A percentile compares a stretch with the other conserved stretches of the same genome.
phyloP scores from a whole-genome alignment of 768 basidiomycete species.

The Boletus edulis region DNA sequence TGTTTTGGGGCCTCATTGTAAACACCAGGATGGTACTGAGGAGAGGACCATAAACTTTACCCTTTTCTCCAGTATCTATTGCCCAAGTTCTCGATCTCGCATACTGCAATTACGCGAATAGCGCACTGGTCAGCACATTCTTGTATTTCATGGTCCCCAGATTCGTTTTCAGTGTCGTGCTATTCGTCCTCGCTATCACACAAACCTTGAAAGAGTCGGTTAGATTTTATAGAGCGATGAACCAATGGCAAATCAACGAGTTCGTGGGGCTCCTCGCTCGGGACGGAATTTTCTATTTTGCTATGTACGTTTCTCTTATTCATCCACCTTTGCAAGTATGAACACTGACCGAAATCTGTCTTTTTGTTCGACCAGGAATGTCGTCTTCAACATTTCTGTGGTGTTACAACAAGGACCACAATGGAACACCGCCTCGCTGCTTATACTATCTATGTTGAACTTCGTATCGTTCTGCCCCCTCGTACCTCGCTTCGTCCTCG shows the following conservation, averaged over 20 bases:
- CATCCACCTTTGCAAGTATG: too few relatives aligned
- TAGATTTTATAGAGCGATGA: neutral
- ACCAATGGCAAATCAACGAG: neutral
- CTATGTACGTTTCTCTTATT: neutral
- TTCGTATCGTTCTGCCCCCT: neutral
- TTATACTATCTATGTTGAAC: neutral
- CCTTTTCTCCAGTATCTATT: neutral
- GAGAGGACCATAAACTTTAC: too few relatives aligned
- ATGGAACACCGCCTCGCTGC: neutral
- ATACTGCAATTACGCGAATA: neutral
- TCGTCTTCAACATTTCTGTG: neutral
- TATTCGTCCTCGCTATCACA: neutral
- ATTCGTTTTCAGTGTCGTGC: neutral
- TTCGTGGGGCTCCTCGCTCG: neutral
- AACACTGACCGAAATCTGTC: neutral
- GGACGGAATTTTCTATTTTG: constrained; percentile 5
- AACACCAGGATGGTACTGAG: neutral
- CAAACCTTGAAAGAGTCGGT: neutral
- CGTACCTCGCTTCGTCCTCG: neutral
- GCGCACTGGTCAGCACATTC: neutral
- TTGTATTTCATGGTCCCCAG: neutral
- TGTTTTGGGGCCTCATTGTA: neutral
- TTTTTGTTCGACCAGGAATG: neutral
- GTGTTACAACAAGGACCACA: neutral
- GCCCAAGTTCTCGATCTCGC: neutral